Percentiles rank a stretch among this genome's conserved stretches.
Conservation (phyloP, 148 eudicot genomes). For the Polygonum maritimum region DNA sequence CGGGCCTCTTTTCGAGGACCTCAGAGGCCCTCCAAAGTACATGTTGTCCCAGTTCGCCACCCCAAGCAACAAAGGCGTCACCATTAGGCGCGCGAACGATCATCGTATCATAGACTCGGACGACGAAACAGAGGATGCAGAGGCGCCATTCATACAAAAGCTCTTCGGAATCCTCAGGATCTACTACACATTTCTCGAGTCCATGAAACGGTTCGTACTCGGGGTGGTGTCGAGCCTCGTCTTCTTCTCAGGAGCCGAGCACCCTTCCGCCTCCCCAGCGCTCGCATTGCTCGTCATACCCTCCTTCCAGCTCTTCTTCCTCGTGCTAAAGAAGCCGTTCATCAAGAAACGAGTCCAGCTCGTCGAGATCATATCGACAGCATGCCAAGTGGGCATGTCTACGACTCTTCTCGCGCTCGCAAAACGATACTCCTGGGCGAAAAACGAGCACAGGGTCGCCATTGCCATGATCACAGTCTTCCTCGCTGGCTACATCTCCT, state of each 20-base stretch:
- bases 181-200: conserved; percentile 77
- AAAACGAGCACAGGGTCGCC: conserved; percentile 37
- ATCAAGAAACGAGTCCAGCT: conserved; percentile 86
- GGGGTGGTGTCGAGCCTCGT: conserved; percentile 54
- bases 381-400: conserved; percentile 53
- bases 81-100: conserved; percentile 14
- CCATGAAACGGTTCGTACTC: conserved; percentile 47
- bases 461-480: conserved; percentile 51
- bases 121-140: conserved; percentile 95
- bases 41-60: conserved; percentile 74
- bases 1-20: conserved; percentile 88
- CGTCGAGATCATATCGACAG: conserved; percentile 72
- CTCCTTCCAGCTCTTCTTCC: conserved; percentile 83
- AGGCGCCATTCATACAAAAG: conserved; percentile 89
- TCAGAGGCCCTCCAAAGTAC: conserved; percentile 95
- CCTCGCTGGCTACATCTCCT: conserved; percentile 37
- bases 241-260: conserved; percentile 27
- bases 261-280: conserved; percentile 34
- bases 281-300: conserved; percentile 50
- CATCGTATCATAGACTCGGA: conserved; percentile 75
- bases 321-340: conserved; percentile 86
- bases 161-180: conserved; percentile 84
- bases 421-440: conserved; percentile 24
- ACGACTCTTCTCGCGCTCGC: conserved; percentile 37
- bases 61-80: conserved; percentile 13